Percentiles rank a stretch among this genome's conserved stretches.
Evolutionary conservation across 495 filamentous ascomycete genomes (phyloP).

Genomic region (Neurospora pannonica): DNA sequence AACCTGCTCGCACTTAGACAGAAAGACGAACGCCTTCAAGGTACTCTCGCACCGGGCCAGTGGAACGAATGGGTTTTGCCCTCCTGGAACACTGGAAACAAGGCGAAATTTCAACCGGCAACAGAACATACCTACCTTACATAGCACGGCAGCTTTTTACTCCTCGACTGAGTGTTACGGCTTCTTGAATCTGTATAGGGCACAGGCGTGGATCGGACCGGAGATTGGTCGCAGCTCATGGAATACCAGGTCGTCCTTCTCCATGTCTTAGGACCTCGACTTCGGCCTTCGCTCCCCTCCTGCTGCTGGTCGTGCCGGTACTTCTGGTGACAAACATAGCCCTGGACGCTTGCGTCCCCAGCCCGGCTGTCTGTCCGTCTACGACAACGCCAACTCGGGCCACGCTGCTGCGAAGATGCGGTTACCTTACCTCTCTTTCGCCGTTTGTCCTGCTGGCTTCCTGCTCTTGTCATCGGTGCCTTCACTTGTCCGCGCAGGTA

Average conservation of each 20-base stretch:
- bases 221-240: slow-evolving; percentile 19
- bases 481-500: slow-evolving; percentile 20
- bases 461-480: slow-evolving; percentile 28
- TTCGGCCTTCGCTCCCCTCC: not conserved
- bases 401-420: slow-evolving; percentile 26
- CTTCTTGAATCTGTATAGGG: not conserved
- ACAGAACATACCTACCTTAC: not conserved
- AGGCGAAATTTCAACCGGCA: not conserved
- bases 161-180: not conserved
- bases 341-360: slow-evolving; percentile 4
- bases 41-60: not conserved
- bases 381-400: slow-evolving; percentile 10
- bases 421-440: slow-evolving; percentile 22
- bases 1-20: not conserved
- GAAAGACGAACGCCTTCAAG: not conserved
- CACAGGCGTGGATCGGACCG: not conserved
- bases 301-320: not conserved
- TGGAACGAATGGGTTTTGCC: not conserved
- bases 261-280: slow-evolving; percentile 21
- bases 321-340: slow-evolving; percentile 16
- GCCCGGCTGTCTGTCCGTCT: slow-evolving; percentile 6
- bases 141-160: not conserved
- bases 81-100: not conserved
- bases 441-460: slow-evolving; percentile 19
- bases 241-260: slow-evolving; percentile 19